Conservation (phyloP, 1,284 basidiomycete species). For the Phylloboletellus chloephorus region DNA sequence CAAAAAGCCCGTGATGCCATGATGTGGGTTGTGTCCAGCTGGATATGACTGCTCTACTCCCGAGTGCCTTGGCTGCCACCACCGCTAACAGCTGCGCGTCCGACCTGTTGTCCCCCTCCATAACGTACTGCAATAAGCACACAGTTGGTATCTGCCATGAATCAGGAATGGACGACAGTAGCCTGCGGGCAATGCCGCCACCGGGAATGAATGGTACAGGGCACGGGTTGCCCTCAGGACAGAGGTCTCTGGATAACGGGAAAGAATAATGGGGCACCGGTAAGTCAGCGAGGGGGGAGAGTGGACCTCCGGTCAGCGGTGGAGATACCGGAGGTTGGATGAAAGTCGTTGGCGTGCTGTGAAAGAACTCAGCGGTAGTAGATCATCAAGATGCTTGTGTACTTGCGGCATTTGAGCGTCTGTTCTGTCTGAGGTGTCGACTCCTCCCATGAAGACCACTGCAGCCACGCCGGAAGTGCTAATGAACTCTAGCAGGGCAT, state of each 20-base stretch:
- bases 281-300: slow-evolving; percentile 38
- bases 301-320: slow-evolving; percentile 35
- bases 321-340: slow-evolving; percentile 41
- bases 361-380: slow-evolving; percentile 36
- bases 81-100: slow-evolving; percentile 64
- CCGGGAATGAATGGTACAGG: slow-evolving; percentile 64
- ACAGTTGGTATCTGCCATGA: slow-evolving; percentile 55
- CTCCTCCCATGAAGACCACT: slow-evolving; percentile 62
- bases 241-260: slow-evolving; percentile 35
- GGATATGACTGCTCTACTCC: slow-evolving; percentile 28
- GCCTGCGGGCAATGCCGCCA: slow-evolving; percentile 63
- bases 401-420: slow-evolving; percentile 74
- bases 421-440: slow-evolving; percentile 68
- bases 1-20: slow-evolving; percentile 67
- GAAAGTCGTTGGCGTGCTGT: slow-evolving; percentile 57
- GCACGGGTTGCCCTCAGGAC: slow-evolving; percentile 27
- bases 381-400: background rate
- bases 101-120: slow-evolving; percentile 74
- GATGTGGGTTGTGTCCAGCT: slow-evolving; percentile 57
- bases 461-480: slow-evolving; percentile 42
- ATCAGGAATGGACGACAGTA: slow-evolving; percentile 51
- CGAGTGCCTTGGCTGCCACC: slow-evolving; percentile 47
- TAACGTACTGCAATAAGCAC: slow-evolving; percentile 57
- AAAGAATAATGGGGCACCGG: slow-evolving; percentile 50
- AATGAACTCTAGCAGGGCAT: slow-evolving; percentile 52